Evolutionary conservation across 2,329 filamentous ascomycete species (phyloP), one percentile per base, ranked within the genome.

Genomic region (Stylonectria norvegica): DNA sequence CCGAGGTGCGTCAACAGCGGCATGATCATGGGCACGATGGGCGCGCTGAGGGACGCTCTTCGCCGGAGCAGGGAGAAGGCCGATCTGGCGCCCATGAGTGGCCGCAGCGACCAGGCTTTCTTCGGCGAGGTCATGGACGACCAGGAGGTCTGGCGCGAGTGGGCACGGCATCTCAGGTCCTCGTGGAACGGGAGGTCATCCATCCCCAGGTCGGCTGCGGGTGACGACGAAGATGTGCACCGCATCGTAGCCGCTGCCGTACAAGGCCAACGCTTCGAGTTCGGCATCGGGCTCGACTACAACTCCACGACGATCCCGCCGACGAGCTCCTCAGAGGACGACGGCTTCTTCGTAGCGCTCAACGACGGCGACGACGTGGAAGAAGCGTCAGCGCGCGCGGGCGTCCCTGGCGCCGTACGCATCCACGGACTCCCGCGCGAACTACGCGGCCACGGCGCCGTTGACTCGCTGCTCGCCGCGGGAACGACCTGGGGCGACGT

Each of bases 231-330:
- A 1, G 45, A 57, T 5, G 40, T 63, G 0, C 39, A 52, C 4
- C 30, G 5, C 10, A 49, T 67, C 5, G 63, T 59, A 9, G 38
- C 55, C 10, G 56, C 50, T 0, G 57, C 62, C 4, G 34, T 63
- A 9, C 23, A 41, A 2, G 63, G 61, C 2, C 43, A 50, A 14
- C 49, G 53, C 4, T 66, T 67, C 32, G 65, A 67, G 31, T 67
- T 65, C 15, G 63, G 64, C 5, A 67, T 67, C 16, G 65, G 65
- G 1, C 45, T 67, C 4, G 65, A 67, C 39, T 65, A 66, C 57
- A 61, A 58, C 48, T 66, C 63, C 37, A 58, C 55, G 32, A 67
- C 65, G 1, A 61, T 63, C 9, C 61, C 59, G 6, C 59, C 62
- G 2, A 65, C 61, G 4, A 64, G 62, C 47, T 65, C 63, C 1